phyloP scores from a whole-genome alignment of 1,139 yeast genomes.

The Scheffersomyces stambukii region DNA sequence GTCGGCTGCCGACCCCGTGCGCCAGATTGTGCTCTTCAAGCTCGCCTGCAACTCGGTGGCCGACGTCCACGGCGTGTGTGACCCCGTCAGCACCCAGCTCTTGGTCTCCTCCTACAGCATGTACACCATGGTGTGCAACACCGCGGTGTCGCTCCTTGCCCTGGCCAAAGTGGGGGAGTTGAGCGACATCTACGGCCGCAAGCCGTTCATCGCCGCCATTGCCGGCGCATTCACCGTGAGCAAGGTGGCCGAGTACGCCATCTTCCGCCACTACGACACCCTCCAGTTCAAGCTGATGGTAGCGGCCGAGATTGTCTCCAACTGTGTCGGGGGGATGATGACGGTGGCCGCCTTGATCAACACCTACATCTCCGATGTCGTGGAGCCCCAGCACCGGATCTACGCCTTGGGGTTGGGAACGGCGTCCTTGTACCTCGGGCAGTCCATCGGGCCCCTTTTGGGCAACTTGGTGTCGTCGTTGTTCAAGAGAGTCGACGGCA shows the following conservation, averaged over 20 bases:
- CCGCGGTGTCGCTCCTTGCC: constrained; percentile 28
- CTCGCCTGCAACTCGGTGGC: constrained; percentile 30
- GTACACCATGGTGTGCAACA: constrained; percentile 16
- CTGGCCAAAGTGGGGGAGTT: constrained; percentile 50
- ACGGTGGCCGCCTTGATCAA: constrained; percentile 47
- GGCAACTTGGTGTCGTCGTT: constrained; percentile 37
- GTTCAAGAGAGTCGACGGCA: constrained; percentile 10
- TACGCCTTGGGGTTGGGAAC: constrained; percentile 51
- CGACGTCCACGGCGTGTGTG: constrained; percentile 18
- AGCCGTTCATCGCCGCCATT: constrained; percentile 36
- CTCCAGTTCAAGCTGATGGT: constrained; percentile 28
- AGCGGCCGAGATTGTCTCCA: constrained; percentile 33
- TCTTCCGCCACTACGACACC: constrained; percentile 25
- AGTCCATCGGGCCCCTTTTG: constrained; percentile 60
- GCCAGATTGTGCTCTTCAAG: constrained; percentile 23
- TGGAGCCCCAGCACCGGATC: constrained; percentile 51
- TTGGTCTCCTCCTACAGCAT: constrained; percentile 28
- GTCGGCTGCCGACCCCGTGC: constrained; percentile 26
- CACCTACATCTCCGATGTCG: constrained; percentile 62
- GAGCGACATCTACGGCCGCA: constrained; percentile 64
- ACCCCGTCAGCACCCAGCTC: constrained; percentile 31
- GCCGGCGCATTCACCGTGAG: constrained; percentile 23
- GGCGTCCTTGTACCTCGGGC: constrained; percentile 54
- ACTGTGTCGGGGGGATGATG: constrained; percentile 52
- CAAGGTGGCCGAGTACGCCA: constrained; percentile 19